Base-by-base conservation (phyloP, 2,329 filamentous ascomycete genomes). In the Xylaria sp. region DNA sequence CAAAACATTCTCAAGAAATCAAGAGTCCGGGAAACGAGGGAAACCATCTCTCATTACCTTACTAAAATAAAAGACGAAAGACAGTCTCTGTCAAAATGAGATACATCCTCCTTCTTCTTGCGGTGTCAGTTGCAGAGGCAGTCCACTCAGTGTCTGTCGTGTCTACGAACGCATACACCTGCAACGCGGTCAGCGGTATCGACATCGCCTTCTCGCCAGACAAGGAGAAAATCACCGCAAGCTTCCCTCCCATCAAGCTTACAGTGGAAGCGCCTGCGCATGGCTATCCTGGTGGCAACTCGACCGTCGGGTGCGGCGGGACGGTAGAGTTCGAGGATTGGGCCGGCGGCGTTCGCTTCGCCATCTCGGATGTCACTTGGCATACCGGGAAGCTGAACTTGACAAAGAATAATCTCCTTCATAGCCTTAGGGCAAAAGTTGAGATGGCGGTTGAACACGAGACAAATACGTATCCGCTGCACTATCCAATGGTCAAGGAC, bases 261-360 rank as follows among this genome's bases (percentile, higher is more conserved):
- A 40, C 60, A 3, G 65, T 67, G 6, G 42, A 36, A 0, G 3
- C 46, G 5, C 71, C 71, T 0, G 71, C 69, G 42, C 69, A 73
- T 36, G 69, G 71, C 5, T 42, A 68, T 10, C 66, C 65, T 1
- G 63, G 65, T 4, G 71, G 69, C 7, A 59, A 68, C 56, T 71
- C 69, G 17, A 28, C 42, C 13, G 67, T 68, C 54, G 65, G 38
- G 11, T 72, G 71, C 38, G 67, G 59, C n/a, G 72, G 44, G 31
- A 67, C 68, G n/a, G 70, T 73, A 5, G 64, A 71, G 51, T 73
- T 71, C 33, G 65, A 67, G 49, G 70, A 72, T 57, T 72, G 66
- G 53, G 23, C 60, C 2, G 36, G 33, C 28, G 40, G 44, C 11
- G 63, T 61, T 11, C 70, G 68, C 53, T 73, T 72, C 49, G 64